Conservation (phyloP, 768 basidiomycete species). For the Amanita molliuscula region DNA sequence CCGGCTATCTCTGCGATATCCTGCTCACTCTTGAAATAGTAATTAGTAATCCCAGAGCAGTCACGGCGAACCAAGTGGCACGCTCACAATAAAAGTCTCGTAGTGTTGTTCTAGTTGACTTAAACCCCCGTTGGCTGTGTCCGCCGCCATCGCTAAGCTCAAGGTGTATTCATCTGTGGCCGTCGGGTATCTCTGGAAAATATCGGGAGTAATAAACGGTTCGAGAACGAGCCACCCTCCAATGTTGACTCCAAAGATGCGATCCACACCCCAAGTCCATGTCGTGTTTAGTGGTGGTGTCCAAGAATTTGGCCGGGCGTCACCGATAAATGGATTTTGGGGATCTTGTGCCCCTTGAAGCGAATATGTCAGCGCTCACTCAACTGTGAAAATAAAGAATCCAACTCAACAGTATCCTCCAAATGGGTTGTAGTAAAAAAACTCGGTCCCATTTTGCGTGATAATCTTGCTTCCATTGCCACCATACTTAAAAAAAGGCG, state of each 20-base stretch:
- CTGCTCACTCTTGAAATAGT: constrained; percentile 54
- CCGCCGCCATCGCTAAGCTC: constrained; percentile 52
- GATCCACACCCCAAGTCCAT: constrained; percentile 59
- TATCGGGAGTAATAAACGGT: constrained; percentile 61
- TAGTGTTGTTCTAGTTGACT: constrained; percentile 69
- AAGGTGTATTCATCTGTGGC: constrained; percentile 62
- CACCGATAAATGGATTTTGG: constrained; percentile 55
- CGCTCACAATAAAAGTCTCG: constrained; percentile 67
- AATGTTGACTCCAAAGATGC: constrained; percentile 53
- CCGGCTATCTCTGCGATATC: constrained; percentile 81
- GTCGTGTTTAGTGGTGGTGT: constrained; percentile 59
- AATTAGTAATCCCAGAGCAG: background rate
- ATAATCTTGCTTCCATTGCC: constrained; percentile 53
- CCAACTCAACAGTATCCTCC: constrained; percentile 47
- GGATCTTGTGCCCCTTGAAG: constrained; percentile 47
- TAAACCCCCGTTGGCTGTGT: constrained; percentile 42
- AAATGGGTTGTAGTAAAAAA: constrained; percentile 64
- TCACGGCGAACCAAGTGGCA: background rate
- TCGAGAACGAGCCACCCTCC: constrained; percentile 71
- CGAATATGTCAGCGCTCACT: constrained; percentile 1
- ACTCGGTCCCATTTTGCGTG: constrained; percentile 50
- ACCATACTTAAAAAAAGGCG: constrained; percentile 27
- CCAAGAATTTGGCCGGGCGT: constrained; percentile 61
- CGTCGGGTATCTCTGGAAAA: constrained; percentile 50
- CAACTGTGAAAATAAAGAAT: background rate